Percentiles rank a stretch among this genome's conserved stretches.
These are phyloP conservation scores for Glaciozyma martinii DNA, from an alignment of 768 basidiomycete genomes.

Conservation along the genomic window DNA sequence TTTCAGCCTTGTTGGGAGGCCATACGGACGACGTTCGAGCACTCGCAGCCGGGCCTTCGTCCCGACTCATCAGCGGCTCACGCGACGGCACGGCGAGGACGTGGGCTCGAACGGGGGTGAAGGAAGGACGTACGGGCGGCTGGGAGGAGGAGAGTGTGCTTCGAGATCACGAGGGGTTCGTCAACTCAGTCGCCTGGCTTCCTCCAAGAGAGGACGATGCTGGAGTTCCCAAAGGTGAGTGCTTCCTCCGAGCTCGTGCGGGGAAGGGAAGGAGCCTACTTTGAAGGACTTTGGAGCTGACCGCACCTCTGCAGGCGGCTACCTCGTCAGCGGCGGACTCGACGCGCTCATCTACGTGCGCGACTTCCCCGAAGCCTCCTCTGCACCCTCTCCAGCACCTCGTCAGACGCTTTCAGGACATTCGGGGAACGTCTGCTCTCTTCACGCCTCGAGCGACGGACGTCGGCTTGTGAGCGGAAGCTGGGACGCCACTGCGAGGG, in stretches of 20 bases:
- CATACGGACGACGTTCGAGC: constrained; percentile 24
- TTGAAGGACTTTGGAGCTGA: neutral
- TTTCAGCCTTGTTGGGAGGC: constrained; percentile 9
- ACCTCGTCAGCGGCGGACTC: constrained; percentile 73
- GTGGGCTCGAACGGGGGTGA: neutral
- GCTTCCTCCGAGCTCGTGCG: neutral
- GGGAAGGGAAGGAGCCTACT: neutral
- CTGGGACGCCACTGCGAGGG: constrained; percentile 27
- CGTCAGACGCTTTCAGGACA: constrained; percentile 76
- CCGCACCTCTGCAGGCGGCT: constrained; percentile 45
- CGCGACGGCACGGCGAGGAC: constrained; percentile 14
- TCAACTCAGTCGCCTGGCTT: constrained; percentile 4
- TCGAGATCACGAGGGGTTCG: constrained; percentile 3
- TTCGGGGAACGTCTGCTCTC: constrained; percentile 74
- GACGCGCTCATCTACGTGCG: constrained; percentile 81
- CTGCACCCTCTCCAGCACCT: constrained; percentile 48
- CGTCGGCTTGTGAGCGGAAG: constrained; percentile 14
- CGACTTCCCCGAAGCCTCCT: constrained; percentile 47
- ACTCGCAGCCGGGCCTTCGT: neutral
- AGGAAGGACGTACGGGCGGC: neutral
- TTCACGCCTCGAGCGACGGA: constrained; percentile 48
- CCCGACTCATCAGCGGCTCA: constrained; percentile 6
- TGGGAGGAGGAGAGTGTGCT: neutral
- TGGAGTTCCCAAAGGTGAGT: no score
- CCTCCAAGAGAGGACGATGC: neutral